Evolutionary conservation across 306 rosid genomes (phyloP).

Genomic region (Urtica urens): DNA sequence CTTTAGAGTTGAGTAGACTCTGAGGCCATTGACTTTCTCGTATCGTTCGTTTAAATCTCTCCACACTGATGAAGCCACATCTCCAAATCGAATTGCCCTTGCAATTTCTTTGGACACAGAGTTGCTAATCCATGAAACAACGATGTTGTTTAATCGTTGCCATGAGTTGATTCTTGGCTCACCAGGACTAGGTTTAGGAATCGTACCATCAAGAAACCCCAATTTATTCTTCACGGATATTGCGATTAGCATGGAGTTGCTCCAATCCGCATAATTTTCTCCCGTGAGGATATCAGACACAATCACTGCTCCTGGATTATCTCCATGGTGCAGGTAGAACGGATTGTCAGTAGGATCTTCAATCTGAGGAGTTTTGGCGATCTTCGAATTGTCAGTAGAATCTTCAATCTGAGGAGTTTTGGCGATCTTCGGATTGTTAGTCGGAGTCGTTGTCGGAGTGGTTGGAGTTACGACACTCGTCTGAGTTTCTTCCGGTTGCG

Average conservation of each 20-base stretch:
- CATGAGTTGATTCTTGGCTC: background rate
- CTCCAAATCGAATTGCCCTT: background rate
- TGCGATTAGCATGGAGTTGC: background rate
- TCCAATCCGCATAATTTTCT: background rate
- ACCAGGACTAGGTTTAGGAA: background rate
- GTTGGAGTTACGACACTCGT: too few relatives aligned
- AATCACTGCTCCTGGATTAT: background rate
- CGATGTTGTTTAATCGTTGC: too few relatives aligned
- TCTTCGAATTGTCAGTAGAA: too few relatives aligned
- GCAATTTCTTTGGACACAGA: too few relatives aligned
- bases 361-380: too few relatives aligned
- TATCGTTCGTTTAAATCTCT: background rate
- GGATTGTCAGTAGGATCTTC: too few relatives aligned
- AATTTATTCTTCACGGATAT: background rate
- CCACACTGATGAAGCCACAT: background rate
- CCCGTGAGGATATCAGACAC: background rate
- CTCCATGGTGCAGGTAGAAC: background rate
- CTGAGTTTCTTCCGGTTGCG: too few relatives aligned
- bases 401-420: too few relatives aligned
- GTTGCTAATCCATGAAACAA: too few relatives aligned
- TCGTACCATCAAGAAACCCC: background rate
- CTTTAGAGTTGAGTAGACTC: background rate
- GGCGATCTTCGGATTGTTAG: too few relatives aligned
- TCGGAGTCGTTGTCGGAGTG: too few relatives aligned
- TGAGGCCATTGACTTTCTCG: background rate